phyloP scores from a whole-genome alignment of 768 basidiomycete species.

The Boletus rufocinnamomeus region DNA sequence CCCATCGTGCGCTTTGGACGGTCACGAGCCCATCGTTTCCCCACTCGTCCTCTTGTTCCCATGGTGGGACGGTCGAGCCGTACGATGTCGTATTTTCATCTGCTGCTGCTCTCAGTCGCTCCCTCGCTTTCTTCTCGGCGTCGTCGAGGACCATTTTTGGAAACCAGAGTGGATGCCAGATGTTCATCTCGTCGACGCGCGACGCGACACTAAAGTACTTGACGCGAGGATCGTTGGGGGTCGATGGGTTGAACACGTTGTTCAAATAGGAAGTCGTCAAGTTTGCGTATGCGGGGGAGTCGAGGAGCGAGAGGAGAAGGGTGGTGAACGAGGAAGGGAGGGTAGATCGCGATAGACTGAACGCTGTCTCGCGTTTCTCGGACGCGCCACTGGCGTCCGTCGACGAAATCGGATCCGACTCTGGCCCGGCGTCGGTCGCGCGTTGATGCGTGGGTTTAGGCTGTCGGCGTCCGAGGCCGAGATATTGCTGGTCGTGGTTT shows the following conservation, averaged over 20 bases:
- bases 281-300: slow-evolving; percentile 96
- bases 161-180: slow-evolving; percentile 97
- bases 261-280: slow-evolving; percentile 84
- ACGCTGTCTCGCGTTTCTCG: slow-evolving; percentile 35
- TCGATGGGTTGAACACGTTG: slow-evolving; percentile 77
- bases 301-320: slow-evolving; percentile 83
- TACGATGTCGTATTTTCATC: slow-evolving; percentile 2
- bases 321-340: slow-evolving; percentile 86
- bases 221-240: slow-evolving; percentile 76
- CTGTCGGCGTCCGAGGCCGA: slow-evolving; percentile 81
- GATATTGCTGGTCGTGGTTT: slow-evolving; percentile 62
- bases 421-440: neutral
- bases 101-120: slow-evolving; percentile 41
- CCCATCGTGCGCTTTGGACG: slow-evolving; percentile 93
- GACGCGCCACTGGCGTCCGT: neutral
- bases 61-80: slow-evolving; percentile 37
- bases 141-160: slow-evolving; percentile 94
- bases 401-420: slow-evolving; percentile 1
- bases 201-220: slow-evolving; percentile 93
- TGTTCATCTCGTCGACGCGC: slow-evolving; percentile 59
- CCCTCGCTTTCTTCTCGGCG: slow-evolving; percentile 62
- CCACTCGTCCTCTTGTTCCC: slow-evolving; percentile 57
- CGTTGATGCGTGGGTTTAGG: slow-evolving; percentile 20
- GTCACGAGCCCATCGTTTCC: slow-evolving; percentile 94
- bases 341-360: slow-evolving; percentile 55